Evolutionary conservation across 2,329 filamentous ascomycete genomes (phyloP).

Genomic region (Cercospora brassicicola): DNA sequence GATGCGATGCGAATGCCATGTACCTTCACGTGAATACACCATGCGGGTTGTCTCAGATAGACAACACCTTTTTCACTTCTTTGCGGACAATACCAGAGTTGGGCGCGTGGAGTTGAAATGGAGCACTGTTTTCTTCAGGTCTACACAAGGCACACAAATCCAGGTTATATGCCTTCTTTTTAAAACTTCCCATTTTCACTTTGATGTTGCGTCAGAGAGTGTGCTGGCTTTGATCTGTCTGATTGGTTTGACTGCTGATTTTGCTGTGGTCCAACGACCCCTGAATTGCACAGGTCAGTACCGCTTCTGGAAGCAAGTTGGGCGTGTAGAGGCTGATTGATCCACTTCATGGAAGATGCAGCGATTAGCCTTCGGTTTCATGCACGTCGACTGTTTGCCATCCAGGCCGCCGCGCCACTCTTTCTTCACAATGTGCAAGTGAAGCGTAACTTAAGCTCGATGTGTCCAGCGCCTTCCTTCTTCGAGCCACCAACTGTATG

Average conservation of each 20-base stretch:
- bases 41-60: slow-evolving; percentile 22
- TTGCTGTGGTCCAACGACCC: background rate
- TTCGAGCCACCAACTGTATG: background rate
- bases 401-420: background rate
- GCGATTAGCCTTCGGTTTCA: background rate
- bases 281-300: background rate
- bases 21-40: slow-evolving; percentile 2
- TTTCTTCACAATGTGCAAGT: background rate
- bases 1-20: slow-evolving; percentile 4
- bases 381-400: background rate
- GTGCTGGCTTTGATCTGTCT: background rate
- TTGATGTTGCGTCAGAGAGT: background rate
- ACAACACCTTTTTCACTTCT: slow-evolving; percentile 8
- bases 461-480: background rate
- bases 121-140: slow-evolving; percentile 22
- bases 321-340: background rate
- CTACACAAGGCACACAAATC: slow-evolving; percentile 24
- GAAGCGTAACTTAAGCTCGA: background rate
- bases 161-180: slow-evolving; percentile 16
- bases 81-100: slow-evolving; percentile 23
- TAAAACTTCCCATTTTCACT: background rate
- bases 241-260: background rate
- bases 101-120: slow-evolving; percentile 26
- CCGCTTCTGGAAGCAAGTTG: background rate
- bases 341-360: background rate